phyloP scores from a whole-genome alignment of 202 grass and related monocot genomes.

The Thinopyrum obtusiflorum region DNA sequence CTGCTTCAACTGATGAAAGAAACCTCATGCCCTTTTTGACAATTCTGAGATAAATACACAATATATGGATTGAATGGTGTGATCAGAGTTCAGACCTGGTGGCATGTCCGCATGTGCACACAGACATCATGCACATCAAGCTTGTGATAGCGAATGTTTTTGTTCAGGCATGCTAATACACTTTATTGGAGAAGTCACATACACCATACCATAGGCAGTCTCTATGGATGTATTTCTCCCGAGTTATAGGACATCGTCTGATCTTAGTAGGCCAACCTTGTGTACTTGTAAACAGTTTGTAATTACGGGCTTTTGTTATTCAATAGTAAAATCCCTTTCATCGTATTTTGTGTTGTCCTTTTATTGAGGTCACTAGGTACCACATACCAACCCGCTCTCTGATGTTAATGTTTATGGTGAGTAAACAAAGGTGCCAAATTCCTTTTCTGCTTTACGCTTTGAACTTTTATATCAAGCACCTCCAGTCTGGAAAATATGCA shows the following conservation, averaged over 20 bases:
- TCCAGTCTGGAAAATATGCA: conserved; percentile 11
- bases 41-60: not conserved
- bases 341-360: conserved; percentile 28
- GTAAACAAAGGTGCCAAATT: not conserved
- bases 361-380: conserved; percentile 21
- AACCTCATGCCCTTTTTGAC: not conserved
- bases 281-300: conserved; percentile 29
- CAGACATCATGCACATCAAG: not conserved
- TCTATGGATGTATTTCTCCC: conserved; percentile 4
- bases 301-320: conserved; percentile 24
- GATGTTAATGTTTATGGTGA: conserved; percentile 23
- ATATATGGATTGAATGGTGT: not conserved
- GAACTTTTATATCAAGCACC: not conserved
- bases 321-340: conserved; percentile 25
- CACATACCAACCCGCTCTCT: conserved; percentile 13
- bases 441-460: not conserved
- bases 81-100: conserved; percentile 12
- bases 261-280: conserved; percentile 3
- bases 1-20: conserved; percentile 2
- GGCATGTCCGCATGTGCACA: conserved; percentile 4
- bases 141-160: conserved; percentile 22
- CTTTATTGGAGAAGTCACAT: not conserved
- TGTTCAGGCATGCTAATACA: not conserved
- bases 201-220: not conserved
- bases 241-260: conserved; percentile 3